Conservation (phyloP, 139 green algal genomes). For the Micractinium conductrix region DNA sequence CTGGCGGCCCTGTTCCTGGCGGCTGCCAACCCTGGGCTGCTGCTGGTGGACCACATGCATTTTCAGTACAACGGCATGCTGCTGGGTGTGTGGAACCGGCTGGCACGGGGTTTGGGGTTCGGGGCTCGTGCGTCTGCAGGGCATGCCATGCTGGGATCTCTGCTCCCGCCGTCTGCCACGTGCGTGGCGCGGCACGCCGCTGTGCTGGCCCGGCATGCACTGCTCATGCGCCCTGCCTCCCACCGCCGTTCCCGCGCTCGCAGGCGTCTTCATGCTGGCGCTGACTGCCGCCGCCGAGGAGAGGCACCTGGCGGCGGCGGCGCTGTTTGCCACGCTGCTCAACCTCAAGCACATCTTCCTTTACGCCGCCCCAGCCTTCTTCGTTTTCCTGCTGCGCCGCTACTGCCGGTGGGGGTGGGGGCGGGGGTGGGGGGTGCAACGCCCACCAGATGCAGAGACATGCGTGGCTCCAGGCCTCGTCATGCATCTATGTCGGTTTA, state of each 20-base stretch:
- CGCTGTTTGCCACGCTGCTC: conserved; percentile 87
- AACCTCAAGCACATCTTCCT: conserved; percentile 96
- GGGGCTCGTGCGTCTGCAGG: no score
- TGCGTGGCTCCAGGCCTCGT: not conserved
- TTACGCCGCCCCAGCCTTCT: conserved; percentile 82
- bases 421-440: no score
- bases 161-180: no score
- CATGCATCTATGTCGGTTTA: not conserved
- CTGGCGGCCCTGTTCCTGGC: conserved; percentile 55
- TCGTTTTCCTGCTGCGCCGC: conserved; percentile 79
- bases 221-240: not conserved
- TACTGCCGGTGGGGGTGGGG: conserved; percentile 62
- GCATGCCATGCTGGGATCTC: no score
- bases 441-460: no score
- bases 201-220: not conserved
- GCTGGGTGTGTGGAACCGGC: conserved; percentile 73
- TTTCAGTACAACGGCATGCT: conserved; percentile 99
- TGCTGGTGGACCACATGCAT: conserved; percentile 98
- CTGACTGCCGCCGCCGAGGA: conserved; percentile 51
- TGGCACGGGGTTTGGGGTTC: no score
- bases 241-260: not conserved
- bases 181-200: not conserved
- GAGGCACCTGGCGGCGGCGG: conserved; percentile 43
- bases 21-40: conserved; percentile 72
- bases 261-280: conserved; percentile 80